phyloP scores from a whole-genome alignment of 2,329 filamentous ascomycete species.

The Hyphodiscus sp. region DNA sequence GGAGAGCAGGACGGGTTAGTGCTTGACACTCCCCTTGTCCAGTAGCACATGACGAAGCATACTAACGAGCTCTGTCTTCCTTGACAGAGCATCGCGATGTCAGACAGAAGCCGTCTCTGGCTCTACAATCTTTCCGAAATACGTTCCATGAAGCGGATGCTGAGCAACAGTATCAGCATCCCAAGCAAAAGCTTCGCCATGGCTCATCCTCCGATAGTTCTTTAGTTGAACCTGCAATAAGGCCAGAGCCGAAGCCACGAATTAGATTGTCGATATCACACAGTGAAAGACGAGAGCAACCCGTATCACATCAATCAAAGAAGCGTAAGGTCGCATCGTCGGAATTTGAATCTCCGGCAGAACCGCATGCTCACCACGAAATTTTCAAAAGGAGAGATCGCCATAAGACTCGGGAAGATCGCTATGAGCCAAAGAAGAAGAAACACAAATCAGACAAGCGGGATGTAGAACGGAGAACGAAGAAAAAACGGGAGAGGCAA shows the following conservation, averaged over 20 bases:
- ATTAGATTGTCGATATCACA: background rate
- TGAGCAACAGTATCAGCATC: background rate
- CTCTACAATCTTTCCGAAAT: background rate
- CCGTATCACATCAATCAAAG: conserved; percentile 3
- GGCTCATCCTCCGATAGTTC: conserved; percentile 22
- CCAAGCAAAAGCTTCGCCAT: conserved; percentile 6
- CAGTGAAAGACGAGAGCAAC: background rate
- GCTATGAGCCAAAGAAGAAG: conserved; percentile 43
- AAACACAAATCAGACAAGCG: conserved; percentile 12
- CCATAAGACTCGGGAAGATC: conserved; percentile 49
- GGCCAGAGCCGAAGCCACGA: background rate
- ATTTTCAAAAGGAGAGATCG: conserved; percentile 42
- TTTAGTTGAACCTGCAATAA: conserved; percentile 10
- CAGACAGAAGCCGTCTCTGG: background rate
- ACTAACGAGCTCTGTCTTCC: background rate
- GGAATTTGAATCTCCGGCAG: background rate
- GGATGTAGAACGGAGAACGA: conserved; percentile 16
- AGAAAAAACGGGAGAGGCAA: conserved; percentile 14
- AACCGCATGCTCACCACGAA: conserved; percentile 5
- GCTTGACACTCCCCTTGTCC: background rate
- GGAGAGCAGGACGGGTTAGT: background rate
- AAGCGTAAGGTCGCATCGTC: conserved; percentile 6
- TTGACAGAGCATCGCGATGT: background rate
- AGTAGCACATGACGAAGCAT: background rate
- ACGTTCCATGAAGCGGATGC: background rate